Evolutionary conservation across 2,329 filamentous ascomycete genomes (phyloP), one percentile per base, ranked within the genome.

Genomic region (Lasiodiplodia sp.): DNA sequence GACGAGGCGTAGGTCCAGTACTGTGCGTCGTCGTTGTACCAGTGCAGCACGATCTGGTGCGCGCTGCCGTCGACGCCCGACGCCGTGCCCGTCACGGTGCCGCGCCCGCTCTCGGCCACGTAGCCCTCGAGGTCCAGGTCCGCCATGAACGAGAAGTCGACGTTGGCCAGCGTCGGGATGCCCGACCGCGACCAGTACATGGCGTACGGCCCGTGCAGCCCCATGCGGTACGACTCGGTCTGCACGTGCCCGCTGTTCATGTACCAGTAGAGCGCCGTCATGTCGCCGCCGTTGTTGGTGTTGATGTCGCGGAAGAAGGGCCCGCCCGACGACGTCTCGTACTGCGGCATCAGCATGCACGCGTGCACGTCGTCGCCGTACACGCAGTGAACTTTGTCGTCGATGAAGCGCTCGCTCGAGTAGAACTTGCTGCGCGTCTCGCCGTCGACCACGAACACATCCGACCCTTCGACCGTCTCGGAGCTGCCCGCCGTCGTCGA

Each of bases 381-480:
- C 47, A 89, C 86, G 77, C 89, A 91, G 75, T 90, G 88, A 31
- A 86, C 83, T 55, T 87, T 81, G 72, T 90, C 88, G 75, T 92
- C 90, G 74, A 92, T 91, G 78, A 90, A 91, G n/a, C 89, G 84
- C 70, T 90, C 83, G 69, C 87, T 88, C 2, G 87, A 90, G 80
- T 90, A 92, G 81, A 91, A 92, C 77, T 92, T 92, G 78, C 86
- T 88, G 49, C 89, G 85, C 0, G 89, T 91, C 75, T 91, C 81
- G 25, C 88, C 86, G 71, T 82, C 78, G 55, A 91, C 87, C 10
- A 88, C 69, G 73, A 86, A 91, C 8, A 81, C 79, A 62, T 82
- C 80, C 1, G 75, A 77, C 2, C 79, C 89, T 75, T 91, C 89
- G 64, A 91, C 81, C 2, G 85, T 82, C 12, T 16, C n/a, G 11